A percentile compares a stretch with the other conserved stretches of the same genome.
phyloP scores from a whole-genome alignment of 805 yeast genomes.

The Schwanniomyces polymorphus region DNA sequence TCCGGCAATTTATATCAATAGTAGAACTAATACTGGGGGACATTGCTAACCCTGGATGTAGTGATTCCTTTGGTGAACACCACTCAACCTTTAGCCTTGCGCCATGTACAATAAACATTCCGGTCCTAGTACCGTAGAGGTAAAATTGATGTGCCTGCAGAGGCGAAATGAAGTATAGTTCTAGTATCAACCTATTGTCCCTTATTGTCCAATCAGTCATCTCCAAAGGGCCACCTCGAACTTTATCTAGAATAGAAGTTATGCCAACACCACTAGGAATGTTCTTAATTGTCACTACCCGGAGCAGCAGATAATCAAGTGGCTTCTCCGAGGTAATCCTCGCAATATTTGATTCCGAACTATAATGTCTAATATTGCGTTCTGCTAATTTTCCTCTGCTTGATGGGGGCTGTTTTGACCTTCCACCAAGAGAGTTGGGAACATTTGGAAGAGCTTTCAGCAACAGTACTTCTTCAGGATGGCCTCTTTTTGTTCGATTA shows the following conservation, averaged over 20 bases:
- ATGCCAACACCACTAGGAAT: conserved; percentile 47
- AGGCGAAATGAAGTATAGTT: conserved; percentile 52
- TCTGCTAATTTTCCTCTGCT: neutral
- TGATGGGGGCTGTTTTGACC: neutral
- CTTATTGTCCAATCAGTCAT: conserved; percentile 31
- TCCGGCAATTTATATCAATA: conserved; percentile 36
- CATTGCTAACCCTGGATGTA: conserved; percentile 24
- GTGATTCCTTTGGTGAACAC: conserved; percentile 61
- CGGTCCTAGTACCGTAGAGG: conserved; percentile 47
- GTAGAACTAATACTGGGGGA: conserved; percentile 10
- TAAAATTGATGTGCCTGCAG: conserved; percentile 57
- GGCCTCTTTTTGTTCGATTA: too few relatives aligned
- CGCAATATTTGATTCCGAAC: neutral
- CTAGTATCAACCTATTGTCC: conserved; percentile 24
- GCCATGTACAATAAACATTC: conserved; percentile 63
- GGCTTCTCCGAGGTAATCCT: neutral
- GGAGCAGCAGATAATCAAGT: conserved; percentile 6
- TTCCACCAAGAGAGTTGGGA: neutral
- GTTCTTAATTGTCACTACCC: conserved; percentile 37
- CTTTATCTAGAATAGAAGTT: conserved; percentile 50
- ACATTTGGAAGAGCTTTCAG: neutral
- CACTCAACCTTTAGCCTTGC: conserved; percentile 46
- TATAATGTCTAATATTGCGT: conserved; percentile 2
- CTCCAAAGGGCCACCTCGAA: conserved; percentile 72
- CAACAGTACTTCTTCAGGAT: neutral